Evolutionary conservation across 176 grass and related monocot species (phyloP), one percentile per base, ranked within the genome.

Genomic region (Ensete ventricosum): DNA sequence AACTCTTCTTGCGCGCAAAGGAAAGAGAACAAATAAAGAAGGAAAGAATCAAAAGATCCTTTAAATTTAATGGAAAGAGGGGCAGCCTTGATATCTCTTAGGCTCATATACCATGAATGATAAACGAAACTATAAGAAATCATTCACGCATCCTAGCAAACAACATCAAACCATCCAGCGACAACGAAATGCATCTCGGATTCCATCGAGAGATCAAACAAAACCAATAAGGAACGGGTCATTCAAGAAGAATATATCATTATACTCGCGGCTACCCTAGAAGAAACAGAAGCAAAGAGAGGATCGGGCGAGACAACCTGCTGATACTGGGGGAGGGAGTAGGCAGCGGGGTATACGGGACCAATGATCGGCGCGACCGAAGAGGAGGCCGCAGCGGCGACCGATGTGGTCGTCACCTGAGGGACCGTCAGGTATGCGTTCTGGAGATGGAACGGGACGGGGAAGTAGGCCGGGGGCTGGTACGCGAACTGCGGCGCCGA

Each of bases 381-480:
- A 13, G 55, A 29, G 27, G 17, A 12, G 59, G 65, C 67, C 64
- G 4, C 22, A 77, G 20, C 57, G 70, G 73, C 3, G 69, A 58
- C n/a, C 81, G 14, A 77, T 69, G 65, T 49, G 12, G 34, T 11
- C 12, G 71, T 16, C 8, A 9, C 50, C 51, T 23, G 1, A 11
- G 50, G 9, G 19, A 25, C 50, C 50, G 43, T 3, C 12, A 55
- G 58, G 74, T 77, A 81, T 5, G 81, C 53, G 67, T 82, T 78
- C 49, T 90, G 92, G 23, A 96, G 87, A 70, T 92, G 89, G 68
- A 90, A 92, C 1, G 92, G 85, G 17, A 86, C 76, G 49, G 85
- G 92, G 23, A 96, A 92, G 78, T 90, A 90, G 73, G 84, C 24
- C 64, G 75, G 75, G 3, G 72, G 64, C 8, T 59, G 75, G 81